Evolutionary conservation across 805 yeast species (phyloP).

Genomic region (Yamadazyma akitaensis): DNA sequence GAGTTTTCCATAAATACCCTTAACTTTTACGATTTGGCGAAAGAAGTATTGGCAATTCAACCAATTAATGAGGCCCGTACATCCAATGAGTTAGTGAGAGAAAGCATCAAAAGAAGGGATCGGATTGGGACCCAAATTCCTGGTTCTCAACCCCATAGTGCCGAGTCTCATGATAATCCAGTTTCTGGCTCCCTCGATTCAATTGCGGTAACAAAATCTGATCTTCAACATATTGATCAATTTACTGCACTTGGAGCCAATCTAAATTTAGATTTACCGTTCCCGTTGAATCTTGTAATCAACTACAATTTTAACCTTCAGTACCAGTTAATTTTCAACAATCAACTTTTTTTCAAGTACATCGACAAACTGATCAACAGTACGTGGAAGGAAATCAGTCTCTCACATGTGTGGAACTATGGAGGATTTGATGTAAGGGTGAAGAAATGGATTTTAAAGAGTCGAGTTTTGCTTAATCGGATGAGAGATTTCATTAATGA

Average conservation of each 20-base stretch:
- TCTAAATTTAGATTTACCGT: slow-evolving; percentile 66
- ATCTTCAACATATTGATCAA: slow-evolving; percentile 31
- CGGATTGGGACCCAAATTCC: not conserved
- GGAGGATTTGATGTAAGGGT: slow-evolving; percentile 41
- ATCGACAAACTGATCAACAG: slow-evolving; percentile 56
- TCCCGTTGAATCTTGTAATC: slow-evolving; percentile 77
- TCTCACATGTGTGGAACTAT: slow-evolving; percentile 65
- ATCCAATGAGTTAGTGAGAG: slow-evolving; percentile 20
- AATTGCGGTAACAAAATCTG: slow-evolving; percentile 9
- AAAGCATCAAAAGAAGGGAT: slow-evolving; percentile 37
- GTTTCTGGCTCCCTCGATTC: not conserved
- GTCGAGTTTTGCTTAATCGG: slow-evolving; percentile 53
- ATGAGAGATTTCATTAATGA: slow-evolving; percentile 57
- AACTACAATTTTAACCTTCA: slow-evolving; percentile 69
- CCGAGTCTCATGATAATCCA: not conserved
- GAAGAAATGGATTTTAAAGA: slow-evolving; percentile 50
- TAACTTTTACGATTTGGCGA: slow-evolving; percentile 43
- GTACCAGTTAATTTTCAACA: slow-evolving; percentile 76
- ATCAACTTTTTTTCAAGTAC: slow-evolving; percentile 60
- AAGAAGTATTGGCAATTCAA: slow-evolving; percentile 50
- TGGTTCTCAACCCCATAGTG: slow-evolving; percentile 13
- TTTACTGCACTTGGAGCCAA: slow-evolving; percentile 51
- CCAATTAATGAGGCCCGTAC: slow-evolving; percentile 42
- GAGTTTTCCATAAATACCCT: slow-evolving; percentile 41
- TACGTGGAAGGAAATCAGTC: slow-evolving; percentile 69